Evolutionary conservation across 768 basidiomycete genomes (phyloP), one percentile per base, ranked within the genome.

Genomic region (Strobilomyces dryophilus): DNA sequence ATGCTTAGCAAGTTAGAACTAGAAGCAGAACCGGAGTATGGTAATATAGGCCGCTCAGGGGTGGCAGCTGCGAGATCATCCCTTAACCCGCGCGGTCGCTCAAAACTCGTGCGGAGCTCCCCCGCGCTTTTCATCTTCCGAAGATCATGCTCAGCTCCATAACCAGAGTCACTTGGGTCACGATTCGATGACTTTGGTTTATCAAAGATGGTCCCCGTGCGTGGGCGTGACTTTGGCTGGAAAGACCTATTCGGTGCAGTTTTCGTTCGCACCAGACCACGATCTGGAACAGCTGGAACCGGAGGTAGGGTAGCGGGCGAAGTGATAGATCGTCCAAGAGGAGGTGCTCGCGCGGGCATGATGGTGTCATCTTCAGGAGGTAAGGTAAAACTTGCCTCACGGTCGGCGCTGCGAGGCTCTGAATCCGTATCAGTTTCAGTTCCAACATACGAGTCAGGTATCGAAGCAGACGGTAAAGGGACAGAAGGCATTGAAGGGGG

Each of bases 51-150:
- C 20, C 72, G 79, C 53, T 66, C 70, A 26, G 73, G 70, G 14
- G 73, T 66, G 21, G 72, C 67, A 20, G 66, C 56, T 43, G 65
- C 60, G 10, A 67, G 62, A 55, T 66, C 65, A 41, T 64, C 60
- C 14, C 55, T 60, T 27, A 56, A 43, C 18, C 57, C 60, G 2
- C 58, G 66, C 4, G 64, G 57, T 52, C 61, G 70, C 48, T 70
- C 66, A 40, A 66, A 53, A 57, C 65, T 67, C 17, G 68, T 61
- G 61, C 85, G 82, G 37, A 92, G 73, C 67, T 91, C 89, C 35
- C 88, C 89, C 20, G 89, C 89, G 67, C 89, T 91, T 72, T 89
- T 91, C 89, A 92, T 91, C 66, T 81, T 85, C 55, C 88, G 81
- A 41, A 89, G 66, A 63, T 90, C 86, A 45, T 73, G 82, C 57